phyloP scores from a whole-genome alignment of 495 filamentous ascomycete genomes.

The Penicillium cataractarum region DNA sequence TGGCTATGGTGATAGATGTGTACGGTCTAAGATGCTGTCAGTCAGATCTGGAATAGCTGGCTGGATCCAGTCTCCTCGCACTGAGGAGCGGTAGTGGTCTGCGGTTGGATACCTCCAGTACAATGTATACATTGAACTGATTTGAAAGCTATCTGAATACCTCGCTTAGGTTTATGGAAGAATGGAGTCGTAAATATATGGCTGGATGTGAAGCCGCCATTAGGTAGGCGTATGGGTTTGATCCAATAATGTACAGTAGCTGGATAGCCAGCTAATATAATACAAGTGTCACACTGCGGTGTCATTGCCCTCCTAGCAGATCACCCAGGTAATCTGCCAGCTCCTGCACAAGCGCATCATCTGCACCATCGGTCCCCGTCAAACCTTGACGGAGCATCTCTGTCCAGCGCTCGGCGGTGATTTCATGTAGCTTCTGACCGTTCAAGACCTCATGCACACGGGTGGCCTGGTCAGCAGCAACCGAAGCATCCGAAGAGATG shows the following conservation, averaged over 20 bases:
- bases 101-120: too few relatives aligned
- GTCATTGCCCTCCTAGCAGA: slow-evolving; percentile 25
- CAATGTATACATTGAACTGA: too few relatives aligned
- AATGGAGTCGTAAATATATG: neutral
- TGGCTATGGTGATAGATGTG: neutral
- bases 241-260: slow-evolving; percentile 15
- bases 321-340: slow-evolving; percentile 25
- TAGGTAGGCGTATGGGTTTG: neutral
- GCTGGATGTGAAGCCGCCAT: neutral
- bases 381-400: slow-evolving; percentile 31
- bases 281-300: neutral
- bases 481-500: slow-evolving; percentile 35
- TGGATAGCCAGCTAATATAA: slow-evolving; percentile 1
- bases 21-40: neutral
- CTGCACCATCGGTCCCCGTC: slow-evolving; percentile 11
- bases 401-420: slow-evolving; percentile 38
- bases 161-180: too few relatives aligned
- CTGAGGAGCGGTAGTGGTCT: neutral
- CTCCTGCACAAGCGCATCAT: slow-evolving; percentile 22
- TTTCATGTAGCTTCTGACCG: slow-evolving; percentile 46
- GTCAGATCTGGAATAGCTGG: neutral
- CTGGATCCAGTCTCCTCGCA: neutral
- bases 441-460: slow-evolving; percentile 43
- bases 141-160: too few relatives aligned
- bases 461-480: slow-evolving; percentile 40